Conservation (phyloP, 441 rosid genomes). For the Populus trichocarpa region DNA sequence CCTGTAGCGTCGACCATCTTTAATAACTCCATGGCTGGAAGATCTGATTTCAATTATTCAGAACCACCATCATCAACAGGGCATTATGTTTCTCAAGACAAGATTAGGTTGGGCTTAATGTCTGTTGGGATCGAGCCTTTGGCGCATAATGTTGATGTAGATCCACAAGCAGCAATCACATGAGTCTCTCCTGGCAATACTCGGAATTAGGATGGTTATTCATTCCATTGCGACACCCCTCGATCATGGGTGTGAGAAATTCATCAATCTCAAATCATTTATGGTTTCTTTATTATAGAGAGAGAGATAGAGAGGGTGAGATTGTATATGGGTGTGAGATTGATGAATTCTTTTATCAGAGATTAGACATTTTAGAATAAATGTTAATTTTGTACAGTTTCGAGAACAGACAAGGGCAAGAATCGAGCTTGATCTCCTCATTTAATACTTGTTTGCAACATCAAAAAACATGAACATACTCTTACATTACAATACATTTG, state of each 20-base stretch:
- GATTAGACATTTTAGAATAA: too few species aligned
- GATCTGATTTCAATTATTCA: constrained; percentile 35
- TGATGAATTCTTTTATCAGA: too few species aligned
- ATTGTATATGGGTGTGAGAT: too few species aligned
- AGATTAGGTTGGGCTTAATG: constrained; percentile 30
- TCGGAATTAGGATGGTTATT: constrained; percentile 24
- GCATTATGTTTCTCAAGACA: constrained; percentile 34
- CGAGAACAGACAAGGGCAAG: neutral
- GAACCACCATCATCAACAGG: constrained; percentile 33
- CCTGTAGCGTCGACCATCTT: constrained; percentile 68
- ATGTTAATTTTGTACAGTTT: too few species aligned
- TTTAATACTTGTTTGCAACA: neutral
- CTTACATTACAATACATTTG: neutral
- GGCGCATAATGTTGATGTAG: constrained; percentile 29
- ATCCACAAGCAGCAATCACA: constrained; percentile 23
- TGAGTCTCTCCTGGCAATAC: constrained; percentile 23
- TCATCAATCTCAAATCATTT: too few species aligned
- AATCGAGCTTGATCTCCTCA: neutral
- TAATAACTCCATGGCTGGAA: constrained; percentile 39
- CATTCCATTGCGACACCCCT: constrained; percentile 19
- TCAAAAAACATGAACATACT: neutral
- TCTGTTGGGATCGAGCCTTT: constrained; percentile 29
- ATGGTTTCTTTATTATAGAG: too few species aligned
- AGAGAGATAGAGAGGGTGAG: too few species aligned
- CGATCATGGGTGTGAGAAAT: neutral